A percentile compares a stretch with the other conserved stretches of the same genome.
Conservation (phyloP, 1,139 yeast genomes). For the Suhomyces bribrorum region DNA sequence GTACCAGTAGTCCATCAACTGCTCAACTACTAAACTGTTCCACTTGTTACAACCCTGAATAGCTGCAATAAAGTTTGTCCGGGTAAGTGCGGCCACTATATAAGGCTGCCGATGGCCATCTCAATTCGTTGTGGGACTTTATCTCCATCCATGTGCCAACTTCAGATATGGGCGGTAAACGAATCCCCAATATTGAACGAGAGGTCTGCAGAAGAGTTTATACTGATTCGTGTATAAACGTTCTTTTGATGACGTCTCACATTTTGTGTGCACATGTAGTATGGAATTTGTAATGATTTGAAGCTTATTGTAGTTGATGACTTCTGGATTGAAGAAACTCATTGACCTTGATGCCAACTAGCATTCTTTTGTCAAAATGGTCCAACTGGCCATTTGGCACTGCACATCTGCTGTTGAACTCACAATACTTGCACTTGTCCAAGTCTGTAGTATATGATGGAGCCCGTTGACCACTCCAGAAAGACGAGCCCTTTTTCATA, state of each 20-base stretch:
- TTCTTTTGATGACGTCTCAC: constrained; percentile 47
- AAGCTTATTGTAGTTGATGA: too few relatives aligned
- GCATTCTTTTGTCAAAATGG: constrained; percentile 4
- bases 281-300: too few relatives aligned
- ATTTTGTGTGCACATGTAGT: constrained; percentile 16
- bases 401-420: constrained; percentile 40
- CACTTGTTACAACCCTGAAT: background rate
- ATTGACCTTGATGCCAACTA: constrained; percentile 14
- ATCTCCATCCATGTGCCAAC: constrained; percentile 47
- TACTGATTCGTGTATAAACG: constrained; percentile 25
- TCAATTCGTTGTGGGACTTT: constrained; percentile 30
- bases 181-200: constrained; percentile 41
- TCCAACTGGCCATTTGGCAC: constrained; percentile 27
- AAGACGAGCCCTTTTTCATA: constrained; percentile 36
- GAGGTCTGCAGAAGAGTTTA: constrained; percentile 47
- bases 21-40: too few relatives aligned
- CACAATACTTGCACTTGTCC: constrained; percentile 55
- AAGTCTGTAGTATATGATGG: constrained; percentile 44
- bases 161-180: constrained; percentile 49
- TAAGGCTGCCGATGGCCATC: background rate
- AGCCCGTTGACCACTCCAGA: constrained; percentile 57
- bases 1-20: too few relatives aligned
- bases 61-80: constrained; percentile 9
- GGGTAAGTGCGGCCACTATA: constrained; percentile 9
- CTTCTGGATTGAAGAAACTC: too few relatives aligned